Evolutionary conservation across 139 green algal genomes (phyloP).

Genomic region (Coccomyxa sp.): DNA sequence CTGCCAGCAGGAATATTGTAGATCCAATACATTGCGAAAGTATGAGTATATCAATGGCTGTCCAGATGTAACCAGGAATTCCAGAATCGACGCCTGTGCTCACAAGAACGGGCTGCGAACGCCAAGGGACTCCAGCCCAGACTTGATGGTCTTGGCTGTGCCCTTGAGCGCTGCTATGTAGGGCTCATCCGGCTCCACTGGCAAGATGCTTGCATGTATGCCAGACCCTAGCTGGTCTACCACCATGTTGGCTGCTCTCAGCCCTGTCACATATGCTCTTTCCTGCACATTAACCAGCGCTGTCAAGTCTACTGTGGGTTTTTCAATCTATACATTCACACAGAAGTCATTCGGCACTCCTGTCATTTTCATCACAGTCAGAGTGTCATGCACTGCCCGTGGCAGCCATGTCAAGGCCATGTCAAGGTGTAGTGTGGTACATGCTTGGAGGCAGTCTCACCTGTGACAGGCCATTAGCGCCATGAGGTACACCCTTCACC

Average conservation of each 20-base stretch:
- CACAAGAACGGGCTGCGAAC: neutral
- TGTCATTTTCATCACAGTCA: neutral
- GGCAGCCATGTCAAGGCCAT: no score
- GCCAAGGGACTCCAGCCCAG: neutral
- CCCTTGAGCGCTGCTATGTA: slow-evolving; percentile 66
- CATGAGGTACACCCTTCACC: slow-evolving; percentile 75
- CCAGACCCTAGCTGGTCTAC: slow-evolving; percentile 42
- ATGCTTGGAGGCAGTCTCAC: no score
- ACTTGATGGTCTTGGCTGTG: slow-evolving; percentile 3
- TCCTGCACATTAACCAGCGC: slow-evolving; percentile 40
- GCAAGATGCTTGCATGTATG: slow-evolving; percentile 27
- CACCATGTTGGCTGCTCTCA: slow-evolving; percentile 77
- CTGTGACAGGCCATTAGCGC: slow-evolving; percentile 73
- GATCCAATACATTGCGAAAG: no score
- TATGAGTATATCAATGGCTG: no score
- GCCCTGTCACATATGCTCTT: slow-evolving; percentile 77
- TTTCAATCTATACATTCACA: neutral
- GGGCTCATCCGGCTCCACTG: slow-evolving; percentile 66
- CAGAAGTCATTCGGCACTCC: neutral
- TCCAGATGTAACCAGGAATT: no score
- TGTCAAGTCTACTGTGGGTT: neutral
- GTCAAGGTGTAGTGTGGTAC: no score
- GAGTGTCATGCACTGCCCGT: no score
- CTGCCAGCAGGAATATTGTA: no score
- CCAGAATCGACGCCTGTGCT: no score